Evolutionary conservation across 1,284 basidiomycete species (phyloP).

Genomic region (Kwoniella shivajii): DNA sequence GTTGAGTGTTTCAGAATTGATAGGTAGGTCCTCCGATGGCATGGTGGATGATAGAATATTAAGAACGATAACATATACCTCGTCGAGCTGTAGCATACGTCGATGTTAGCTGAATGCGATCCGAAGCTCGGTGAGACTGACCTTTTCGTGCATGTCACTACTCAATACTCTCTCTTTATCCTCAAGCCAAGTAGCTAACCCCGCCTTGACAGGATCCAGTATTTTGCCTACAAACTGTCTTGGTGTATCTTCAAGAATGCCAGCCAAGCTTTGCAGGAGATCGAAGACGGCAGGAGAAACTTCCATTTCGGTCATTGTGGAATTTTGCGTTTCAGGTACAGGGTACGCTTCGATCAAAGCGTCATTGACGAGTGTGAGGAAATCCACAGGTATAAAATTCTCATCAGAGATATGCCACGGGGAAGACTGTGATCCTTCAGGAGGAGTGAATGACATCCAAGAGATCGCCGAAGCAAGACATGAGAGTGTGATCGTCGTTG

Average conservation of each 20-base stretch:
- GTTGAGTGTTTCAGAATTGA: slow-evolving; percentile 31
- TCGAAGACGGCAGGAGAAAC: slow-evolving; percentile 29
- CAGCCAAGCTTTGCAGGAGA: slow-evolving; percentile 23
- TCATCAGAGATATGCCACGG: slow-evolving; percentile 40
- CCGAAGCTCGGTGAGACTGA: slow-evolving; percentile 5
- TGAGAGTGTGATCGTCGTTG: slow-evolving; percentile 39
- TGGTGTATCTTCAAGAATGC: slow-evolving; percentile 18
- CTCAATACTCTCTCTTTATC: slow-evolving; percentile 20
- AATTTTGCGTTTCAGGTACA: slow-evolving; percentile 4
- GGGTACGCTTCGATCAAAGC: slow-evolving; percentile 35
- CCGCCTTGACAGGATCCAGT: slow-evolving; percentile 15
- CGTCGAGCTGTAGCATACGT: slow-evolving; percentile 30
- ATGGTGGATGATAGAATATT: slow-evolving; percentile 27
- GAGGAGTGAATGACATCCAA: slow-evolving; percentile 32
- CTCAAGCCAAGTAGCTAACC: slow-evolving; percentile 32
- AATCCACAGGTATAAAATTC: slow-evolving; percentile 43
- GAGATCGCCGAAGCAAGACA: slow-evolving; percentile 37
- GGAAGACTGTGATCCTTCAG: slow-evolving; percentile 28
- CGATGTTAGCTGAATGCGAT: neutral
- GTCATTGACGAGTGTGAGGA: slow-evolving; percentile 34
- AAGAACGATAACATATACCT: slow-evolving; percentile 40
- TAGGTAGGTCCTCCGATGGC: slow-evolving; percentile 17
- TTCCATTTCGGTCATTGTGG: neutral
- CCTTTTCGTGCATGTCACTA: slow-evolving; percentile 5
- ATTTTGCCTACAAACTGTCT: slow-evolving; percentile 16